Base-by-base conservation (phyloP, 2,329 filamentous ascomycete genomes). In the Colletotrichum eleusines region DNA sequence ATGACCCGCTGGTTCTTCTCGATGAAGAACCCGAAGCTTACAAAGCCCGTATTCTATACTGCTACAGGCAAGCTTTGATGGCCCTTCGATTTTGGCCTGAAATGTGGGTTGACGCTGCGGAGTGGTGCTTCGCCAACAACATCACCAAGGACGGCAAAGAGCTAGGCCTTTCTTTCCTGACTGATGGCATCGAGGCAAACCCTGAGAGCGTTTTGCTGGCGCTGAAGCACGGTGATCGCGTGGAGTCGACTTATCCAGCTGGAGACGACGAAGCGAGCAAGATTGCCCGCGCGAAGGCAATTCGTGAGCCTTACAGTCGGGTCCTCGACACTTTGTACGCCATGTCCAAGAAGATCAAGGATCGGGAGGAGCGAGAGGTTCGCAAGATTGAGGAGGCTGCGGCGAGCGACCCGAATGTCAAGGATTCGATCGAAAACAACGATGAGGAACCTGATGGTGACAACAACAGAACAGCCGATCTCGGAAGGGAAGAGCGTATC, bases 51-150 rank as follows among this genome's bases (percentile, higher is more conserved):
- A 89, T 98, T 51, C 81, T 98, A 9, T 97, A 97, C 80, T 92
- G 94, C 73, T 98, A 97, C 85, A 96, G 94, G 79, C 95, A 98
- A 79, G 94, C 95, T 5, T 84, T 97, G 57, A 97, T 98, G 92
- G 92, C 94, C 5, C 84, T 99, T 66, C 91, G 95, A 61, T 99
- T 98, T 81, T 96, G 95, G 89, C 95, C 96, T 5, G 93, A 97
- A 78, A 91, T 98, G 75, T 99, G 96, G 96, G 95, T 94, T 60
- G 94, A 98, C 71, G 95, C 94, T 12, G 93, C 95, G 0, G 93
- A 97, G 74, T 98, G 95, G 89, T 97, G 94, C 80, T 94, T 94
- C 76, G 88, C 92, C 65, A 94, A 96, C 75, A 89, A 89, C 54
- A 83, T 95, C 74, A 78, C 81, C 12, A 83, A 89, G 54, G 91